These are phyloP conservation scores for Phytophthora europaea DNA, from an alignment of 352 stramenopile species.

Conservation along the genomic window DNA sequence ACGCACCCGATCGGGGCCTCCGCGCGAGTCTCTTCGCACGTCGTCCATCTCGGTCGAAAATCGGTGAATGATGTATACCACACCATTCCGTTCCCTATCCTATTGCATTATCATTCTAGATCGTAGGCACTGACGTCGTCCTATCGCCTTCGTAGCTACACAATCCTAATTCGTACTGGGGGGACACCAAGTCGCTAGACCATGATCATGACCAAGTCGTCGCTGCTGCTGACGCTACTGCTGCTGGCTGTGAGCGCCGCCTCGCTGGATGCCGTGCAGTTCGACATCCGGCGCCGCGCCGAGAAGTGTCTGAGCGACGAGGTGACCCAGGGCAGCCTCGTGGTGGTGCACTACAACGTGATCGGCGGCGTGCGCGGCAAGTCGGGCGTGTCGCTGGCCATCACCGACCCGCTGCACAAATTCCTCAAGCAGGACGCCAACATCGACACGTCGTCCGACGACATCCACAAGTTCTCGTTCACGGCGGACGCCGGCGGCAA, in stretches of 20 bases:
- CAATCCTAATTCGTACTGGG: slow-evolving; percentile 19
- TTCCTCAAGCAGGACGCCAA: slow-evolving; percentile 88
- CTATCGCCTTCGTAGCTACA: slow-evolving; percentile 27
- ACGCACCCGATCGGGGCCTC: slow-evolving; percentile 38
- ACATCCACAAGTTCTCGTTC: slow-evolving; percentile 90
- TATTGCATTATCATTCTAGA: not conserved
- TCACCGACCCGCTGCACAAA: slow-evolving; percentile 81
- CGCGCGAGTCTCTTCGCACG: slow-evolving; percentile 38
- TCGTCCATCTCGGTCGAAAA: slow-evolving; percentile 31
- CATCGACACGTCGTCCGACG: slow-evolving; percentile 83
- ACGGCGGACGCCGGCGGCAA: slow-evolving; percentile 71
- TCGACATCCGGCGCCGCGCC: slow-evolving; percentile 69
- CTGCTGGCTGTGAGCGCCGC: slow-evolving; percentile 35
- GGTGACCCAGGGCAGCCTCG: slow-evolving; percentile 76
- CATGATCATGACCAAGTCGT: slow-evolving; percentile 31
- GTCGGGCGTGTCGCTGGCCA: slow-evolving; percentile 73
- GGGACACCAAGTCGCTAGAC: slow-evolving; percentile 15
- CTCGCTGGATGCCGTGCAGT: slow-evolving; percentile 69
- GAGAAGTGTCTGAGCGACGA: slow-evolving; percentile 91
- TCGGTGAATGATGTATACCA: not conserved
- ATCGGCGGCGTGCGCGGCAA: slow-evolving; percentile 71
- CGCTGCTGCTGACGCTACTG: slow-evolving; percentile 46
- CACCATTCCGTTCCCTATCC: not conserved
- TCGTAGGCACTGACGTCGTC: slow-evolving; percentile 21
- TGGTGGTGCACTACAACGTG: slow-evolving; percentile 89